Conservation (phyloP, 441 rosid species). For the Jatropha multifida region DNA sequence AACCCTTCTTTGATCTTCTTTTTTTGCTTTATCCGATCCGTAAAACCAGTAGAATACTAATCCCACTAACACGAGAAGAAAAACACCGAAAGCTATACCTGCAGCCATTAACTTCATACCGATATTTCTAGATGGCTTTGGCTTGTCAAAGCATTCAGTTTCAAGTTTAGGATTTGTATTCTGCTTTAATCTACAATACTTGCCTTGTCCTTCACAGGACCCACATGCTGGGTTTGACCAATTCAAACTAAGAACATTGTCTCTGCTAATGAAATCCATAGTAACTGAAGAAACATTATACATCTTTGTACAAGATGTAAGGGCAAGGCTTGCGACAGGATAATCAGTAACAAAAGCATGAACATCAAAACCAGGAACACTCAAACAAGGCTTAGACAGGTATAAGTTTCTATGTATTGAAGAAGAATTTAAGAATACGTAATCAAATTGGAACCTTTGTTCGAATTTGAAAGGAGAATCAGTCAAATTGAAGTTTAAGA, state of each 20-base stretch:
- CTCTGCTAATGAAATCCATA: neutral
- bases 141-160: slow-evolving; percentile 16
- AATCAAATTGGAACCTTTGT: neutral
- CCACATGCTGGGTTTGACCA: slow-evolving; percentile 21
- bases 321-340: neutral
- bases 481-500: slow-evolving; percentile 11
- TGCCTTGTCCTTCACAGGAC: slow-evolving; percentile 15
- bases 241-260: slow-evolving; percentile 10
- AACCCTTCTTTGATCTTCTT: slow-evolving; percentile 16
- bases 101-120: slow-evolving; percentile 16
- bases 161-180: neutral
- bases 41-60: neutral
- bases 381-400: slow-evolving; percentile 16
- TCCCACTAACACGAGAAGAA: neutral
- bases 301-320: slow-evolving; percentile 20
- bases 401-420: slow-evolving; percentile 6
- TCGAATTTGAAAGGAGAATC: slow-evolving; percentile 11
- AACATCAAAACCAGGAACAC: slow-evolving; percentile 13
- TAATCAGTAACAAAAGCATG: neutral
- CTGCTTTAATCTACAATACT: slow-evolving; percentile 14
- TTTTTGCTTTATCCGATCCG: slow-evolving; percentile 13
- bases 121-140: neutral
- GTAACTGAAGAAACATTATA: slow-evolving; percentile 19
- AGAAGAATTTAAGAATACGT: slow-evolving; percentile 10
- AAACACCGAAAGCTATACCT: neutral